Evolutionary conservation across 148 eudicot species (phyloP).

Genomic region (Drosera capensis): DNA sequence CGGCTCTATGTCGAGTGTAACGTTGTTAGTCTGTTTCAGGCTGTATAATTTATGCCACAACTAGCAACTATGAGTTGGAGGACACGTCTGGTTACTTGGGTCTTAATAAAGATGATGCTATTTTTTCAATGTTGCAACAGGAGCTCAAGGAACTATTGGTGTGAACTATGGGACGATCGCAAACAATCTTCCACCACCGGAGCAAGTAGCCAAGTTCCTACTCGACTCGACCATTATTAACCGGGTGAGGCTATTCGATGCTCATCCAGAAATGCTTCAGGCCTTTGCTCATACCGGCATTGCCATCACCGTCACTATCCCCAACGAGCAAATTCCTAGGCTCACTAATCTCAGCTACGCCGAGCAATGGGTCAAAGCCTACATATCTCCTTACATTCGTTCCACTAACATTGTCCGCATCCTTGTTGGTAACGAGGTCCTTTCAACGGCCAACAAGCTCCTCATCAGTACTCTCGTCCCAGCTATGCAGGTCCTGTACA

Average conservation of each 20-base stretch:
- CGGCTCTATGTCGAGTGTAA: background rate
- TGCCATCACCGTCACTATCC: slow-evolving; percentile 33
- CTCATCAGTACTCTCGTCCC: slow-evolving; percentile 35
- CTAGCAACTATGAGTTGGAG: background rate
- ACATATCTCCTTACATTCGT: slow-evolving; percentile 20
- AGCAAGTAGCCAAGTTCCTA: slow-evolving; percentile 35
- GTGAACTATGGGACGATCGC: slow-evolving; percentile 61
- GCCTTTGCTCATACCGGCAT: slow-evolving; percentile 53
- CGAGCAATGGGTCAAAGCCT: slow-evolving; percentile 30
- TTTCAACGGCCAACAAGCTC: slow-evolving; percentile 30
- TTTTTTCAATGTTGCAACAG: background rate
- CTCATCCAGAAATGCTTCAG: slow-evolving; percentile 21
- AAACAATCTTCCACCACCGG: slow-evolving; percentile 51
- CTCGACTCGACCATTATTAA: slow-evolving; percentile 34
- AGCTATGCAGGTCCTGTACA: slow-evolving; percentile 39
- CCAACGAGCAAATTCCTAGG: slow-evolving; percentile 38
- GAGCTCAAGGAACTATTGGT: slow-evolving; percentile 28
- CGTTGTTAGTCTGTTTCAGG: background rate
- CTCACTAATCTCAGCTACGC: slow-evolving; percentile 27
- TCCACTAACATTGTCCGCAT: slow-evolving; percentile 38
- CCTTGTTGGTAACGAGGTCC: slow-evolving; percentile 60
- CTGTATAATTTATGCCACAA: background rate
- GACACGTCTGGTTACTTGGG: background rate
- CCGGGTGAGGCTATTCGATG: slow-evolving; percentile 45
- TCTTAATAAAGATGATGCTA: background rate